Conservation (phyloP, 164 flowering plant species). For the Magnolia sinica region DNA sequence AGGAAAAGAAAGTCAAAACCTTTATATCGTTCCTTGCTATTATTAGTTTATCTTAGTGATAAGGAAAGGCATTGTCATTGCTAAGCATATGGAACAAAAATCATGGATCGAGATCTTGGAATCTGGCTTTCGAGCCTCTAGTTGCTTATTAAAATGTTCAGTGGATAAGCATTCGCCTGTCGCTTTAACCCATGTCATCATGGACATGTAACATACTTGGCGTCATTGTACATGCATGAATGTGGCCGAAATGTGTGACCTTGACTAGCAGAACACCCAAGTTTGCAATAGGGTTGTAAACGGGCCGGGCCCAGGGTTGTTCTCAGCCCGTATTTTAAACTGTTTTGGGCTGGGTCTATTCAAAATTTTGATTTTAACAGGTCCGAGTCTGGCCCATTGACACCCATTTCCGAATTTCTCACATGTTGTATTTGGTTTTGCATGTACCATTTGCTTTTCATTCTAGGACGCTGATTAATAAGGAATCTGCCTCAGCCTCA, state of each 20-base stretch:
- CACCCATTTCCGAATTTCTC: background rate
- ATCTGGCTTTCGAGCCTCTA: background rate
- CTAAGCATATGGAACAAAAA: background rate
- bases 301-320: too few relatives aligned
- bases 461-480: background rate
- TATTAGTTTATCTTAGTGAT: background rate
- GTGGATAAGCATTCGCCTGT: background rate
- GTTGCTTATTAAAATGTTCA: background rate
- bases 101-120: slow-evolving; percentile 1
- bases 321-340: too few relatives aligned
- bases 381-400: too few relatives aligned
- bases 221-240: background rate
- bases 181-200: background rate
- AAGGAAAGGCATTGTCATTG: background rate
- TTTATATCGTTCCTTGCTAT: background rate
- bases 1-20: background rate
- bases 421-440: background rate
- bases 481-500: background rate
- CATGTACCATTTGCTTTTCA: background rate
- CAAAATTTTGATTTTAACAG: too few relatives aligned
- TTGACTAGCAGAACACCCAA: too few relatives aligned
- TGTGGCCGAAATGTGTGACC: too few relatives aligned
- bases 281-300: too few relatives aligned
- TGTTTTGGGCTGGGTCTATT: too few relatives aligned
- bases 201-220: background rate